Evolutionary conservation across 2,329 filamentous ascomycete genomes (phyloP).

Genomic region (Fusarium robinianum): DNA sequence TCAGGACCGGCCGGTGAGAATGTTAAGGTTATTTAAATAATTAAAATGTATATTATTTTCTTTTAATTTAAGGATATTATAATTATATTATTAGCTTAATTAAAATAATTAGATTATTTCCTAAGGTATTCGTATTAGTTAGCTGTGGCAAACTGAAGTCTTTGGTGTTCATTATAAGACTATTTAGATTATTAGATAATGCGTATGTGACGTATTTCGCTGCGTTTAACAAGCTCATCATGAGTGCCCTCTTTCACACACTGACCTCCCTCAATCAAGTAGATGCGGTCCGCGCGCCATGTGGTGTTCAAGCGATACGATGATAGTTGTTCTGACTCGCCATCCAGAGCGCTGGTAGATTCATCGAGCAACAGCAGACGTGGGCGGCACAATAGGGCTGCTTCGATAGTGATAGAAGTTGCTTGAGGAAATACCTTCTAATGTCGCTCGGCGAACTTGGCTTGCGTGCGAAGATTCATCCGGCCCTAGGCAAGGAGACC

Average conservation of each 20-base stretch:
- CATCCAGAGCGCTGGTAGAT: conserved; percentile 69
- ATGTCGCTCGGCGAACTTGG: conserved; percentile 61
- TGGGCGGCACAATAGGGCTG: conserved; percentile 66
- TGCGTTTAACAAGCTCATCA: conserved; percentile 1
- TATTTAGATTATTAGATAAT: background rate
- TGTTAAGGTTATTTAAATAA: too few species aligned
- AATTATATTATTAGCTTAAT: too few species aligned
- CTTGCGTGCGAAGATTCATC: conserved; percentile 66
- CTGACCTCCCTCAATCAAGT: conserved; percentile 47
- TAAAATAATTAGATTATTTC: too few species aligned
- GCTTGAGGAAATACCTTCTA: conserved; percentile 65
- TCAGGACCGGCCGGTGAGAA: too few species aligned
- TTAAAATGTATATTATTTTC: too few species aligned
- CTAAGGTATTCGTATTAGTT: too few species aligned
- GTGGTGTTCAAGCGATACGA: conserved; percentile 53
- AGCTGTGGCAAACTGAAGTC: background rate
- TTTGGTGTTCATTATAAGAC: background rate
- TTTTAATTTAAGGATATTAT: too few species aligned
- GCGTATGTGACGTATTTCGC: conserved; percentile 1
- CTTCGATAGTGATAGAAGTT: conserved; percentile 66
- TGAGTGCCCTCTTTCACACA: conserved; percentile 39
- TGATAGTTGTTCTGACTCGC: conserved; percentile 58
- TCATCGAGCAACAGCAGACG: conserved; percentile 46
- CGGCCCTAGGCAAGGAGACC: conserved; percentile 68
- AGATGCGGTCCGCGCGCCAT: conserved; percentile 49